A percentile compares a stretch with the other conserved stretches of the same genome.
These are phyloP conservation scores for Pisolithus sp. DNA, from an alignment of 768 basidiomycete species.

Conservation along the genomic window DNA sequence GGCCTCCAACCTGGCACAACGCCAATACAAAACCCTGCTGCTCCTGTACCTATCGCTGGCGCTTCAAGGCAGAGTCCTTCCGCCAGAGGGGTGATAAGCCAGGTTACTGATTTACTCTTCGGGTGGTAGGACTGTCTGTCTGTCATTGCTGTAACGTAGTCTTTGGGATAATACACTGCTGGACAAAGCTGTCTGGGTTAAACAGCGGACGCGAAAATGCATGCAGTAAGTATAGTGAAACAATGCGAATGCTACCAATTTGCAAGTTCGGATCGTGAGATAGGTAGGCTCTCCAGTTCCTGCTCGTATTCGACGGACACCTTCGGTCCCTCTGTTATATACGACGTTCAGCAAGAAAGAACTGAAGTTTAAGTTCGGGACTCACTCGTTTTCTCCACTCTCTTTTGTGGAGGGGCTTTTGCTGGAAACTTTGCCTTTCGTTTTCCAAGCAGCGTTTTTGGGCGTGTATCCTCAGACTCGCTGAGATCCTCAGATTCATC, in stretches of 20 bases:
- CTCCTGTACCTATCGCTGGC: constrained; percentile 4
- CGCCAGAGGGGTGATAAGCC: constrained; percentile 56
- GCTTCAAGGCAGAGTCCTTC: constrained; percentile 30
- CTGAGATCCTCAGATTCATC: constrained; percentile 32
- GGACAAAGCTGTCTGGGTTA: background rate
- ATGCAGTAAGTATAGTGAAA: background rate
- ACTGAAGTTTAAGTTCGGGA: constrained; percentile 12
- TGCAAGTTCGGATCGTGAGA: constrained; percentile 45
- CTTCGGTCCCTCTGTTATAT: constrained; percentile 60
- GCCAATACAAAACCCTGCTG: constrained; percentile 18
- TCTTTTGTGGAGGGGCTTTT: constrained; percentile 41
- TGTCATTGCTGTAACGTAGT: background rate
- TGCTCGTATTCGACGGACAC: constrained; percentile 97
- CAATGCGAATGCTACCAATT: constrained; percentile 39
- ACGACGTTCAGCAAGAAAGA: constrained; percentile 8
- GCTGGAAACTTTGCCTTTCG: constrained; percentile 49
- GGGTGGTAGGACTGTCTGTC: constrained; percentile 53
- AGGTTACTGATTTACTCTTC: constrained; percentile 75
- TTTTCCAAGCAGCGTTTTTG: constrained; percentile 54
- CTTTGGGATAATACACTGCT: background rate
- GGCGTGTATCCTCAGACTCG: constrained; percentile 6
- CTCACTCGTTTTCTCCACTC: constrained; percentile 58
- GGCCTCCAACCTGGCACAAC: constrained; percentile 18
- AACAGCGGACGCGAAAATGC: background rate
- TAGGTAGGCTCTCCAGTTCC: constrained; percentile 68